Base-by-base conservation (phyloP, 495 filamentous ascomycete species). In the Penicillium desertorum region DNA sequence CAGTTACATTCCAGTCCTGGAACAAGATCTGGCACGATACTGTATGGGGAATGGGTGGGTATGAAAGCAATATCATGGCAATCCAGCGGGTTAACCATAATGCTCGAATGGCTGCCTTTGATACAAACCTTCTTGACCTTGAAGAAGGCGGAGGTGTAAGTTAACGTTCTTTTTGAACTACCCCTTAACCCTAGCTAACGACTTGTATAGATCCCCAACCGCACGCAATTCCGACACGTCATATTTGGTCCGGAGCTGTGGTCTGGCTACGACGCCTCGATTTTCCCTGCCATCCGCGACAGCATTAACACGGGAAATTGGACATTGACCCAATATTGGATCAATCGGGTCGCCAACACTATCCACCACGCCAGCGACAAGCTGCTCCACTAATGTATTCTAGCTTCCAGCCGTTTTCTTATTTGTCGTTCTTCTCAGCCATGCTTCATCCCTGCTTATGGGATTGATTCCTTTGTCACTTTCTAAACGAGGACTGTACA, bases 201-300 rank as follows among this genome's bases (percentile, higher is more conserved):
- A n/a, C 23, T n/a, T 34, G 25, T 43, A 14, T 58, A 94, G 88
- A 78, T 96, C 27, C 92, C 91, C 30, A 89, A 90, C 65, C 85
- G 94, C 58, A 89, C 89, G 23, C 95, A 97, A 75, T 98, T 91
- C 79, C 96, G 94, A 69, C 95, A 98, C 74, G 83, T 96, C 63
- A 61, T 98, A 49, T 94, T 90, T 63, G 92, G 86, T 0, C 94
- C 94, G 14, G 83, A 91, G 66, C 73, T 83, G 6, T 92, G 91
- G 89, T 85, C 85, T 46, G 86, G 86, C 49, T 85, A 89, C 68
- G 85, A 91, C 48, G 81, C 84, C 45, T 82, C 86, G 0, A 87
- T 84, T 59, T 98, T 98, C 74, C 94, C 94, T 8, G 85, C 83
- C 16, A 86, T 98, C 59, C 81, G 90, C 41, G 94, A 98, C 70